These are phyloP conservation scores for Cenchrus fungigraminus DNA, from an alignment of 176 grass and related monocot genomes.

Conservation along the genomic window DNA sequence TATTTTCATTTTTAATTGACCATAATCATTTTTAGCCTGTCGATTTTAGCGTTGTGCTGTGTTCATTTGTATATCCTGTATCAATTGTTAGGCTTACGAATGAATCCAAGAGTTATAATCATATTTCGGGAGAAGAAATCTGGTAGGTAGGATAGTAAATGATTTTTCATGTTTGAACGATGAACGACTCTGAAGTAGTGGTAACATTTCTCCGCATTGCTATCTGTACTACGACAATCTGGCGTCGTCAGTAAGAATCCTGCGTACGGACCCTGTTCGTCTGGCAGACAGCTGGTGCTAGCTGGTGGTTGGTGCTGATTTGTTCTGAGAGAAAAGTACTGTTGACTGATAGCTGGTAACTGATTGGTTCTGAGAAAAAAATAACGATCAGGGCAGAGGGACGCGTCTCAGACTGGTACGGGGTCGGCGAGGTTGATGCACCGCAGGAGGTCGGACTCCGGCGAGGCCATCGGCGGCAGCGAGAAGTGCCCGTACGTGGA, in stretches of 20 bases:
- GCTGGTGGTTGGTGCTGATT: no score
- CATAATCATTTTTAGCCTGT: background rate
- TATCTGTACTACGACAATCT: background rate
- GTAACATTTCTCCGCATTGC: background rate
- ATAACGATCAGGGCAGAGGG: background rate
- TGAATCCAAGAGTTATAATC: background rate
- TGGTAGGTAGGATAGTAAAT: background rate
- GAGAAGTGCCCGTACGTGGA: constrained; percentile 74
- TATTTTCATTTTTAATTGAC: background rate
- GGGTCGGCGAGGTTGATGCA: constrained; percentile 50
- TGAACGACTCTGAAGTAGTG: background rate
- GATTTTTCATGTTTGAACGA: background rate
- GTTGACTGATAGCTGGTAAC: no score
- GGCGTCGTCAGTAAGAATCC: background rate
- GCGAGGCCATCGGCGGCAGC: constrained; percentile 55
- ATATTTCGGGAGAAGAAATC: background rate
- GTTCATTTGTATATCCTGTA: background rate
- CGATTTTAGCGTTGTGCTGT: background rate
- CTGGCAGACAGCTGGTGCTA: no score
- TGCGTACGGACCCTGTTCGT: no score
- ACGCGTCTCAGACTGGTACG: constrained; percentile 32
- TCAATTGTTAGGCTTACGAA: background rate
- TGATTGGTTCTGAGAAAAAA: no score
- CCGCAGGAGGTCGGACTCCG: constrained; percentile 48
- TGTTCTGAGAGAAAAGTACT: no score